Evolutionary conservation across 2,329 filamentous ascomycete species (phyloP).

Genomic region (Rosellinia necatrix): DNA sequence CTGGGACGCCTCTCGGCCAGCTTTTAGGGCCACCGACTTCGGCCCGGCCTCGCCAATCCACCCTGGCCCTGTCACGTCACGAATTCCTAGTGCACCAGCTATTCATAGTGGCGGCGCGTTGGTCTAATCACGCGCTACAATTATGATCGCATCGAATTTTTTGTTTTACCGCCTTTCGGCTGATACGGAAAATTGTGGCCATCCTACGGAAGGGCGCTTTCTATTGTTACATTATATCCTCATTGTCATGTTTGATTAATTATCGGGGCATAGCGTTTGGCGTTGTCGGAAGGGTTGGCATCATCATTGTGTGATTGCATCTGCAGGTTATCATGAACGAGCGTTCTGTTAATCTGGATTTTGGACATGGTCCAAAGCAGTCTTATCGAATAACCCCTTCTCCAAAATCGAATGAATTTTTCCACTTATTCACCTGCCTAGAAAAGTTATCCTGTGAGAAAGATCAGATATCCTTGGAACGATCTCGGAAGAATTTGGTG

Average conservation of each 20-base stretch:
- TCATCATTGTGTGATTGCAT: slow-evolving; percentile 28
- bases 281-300: slow-evolving; percentile 36
- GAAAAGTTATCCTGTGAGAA: neutral
- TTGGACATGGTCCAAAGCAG: slow-evolving; percentile 7
- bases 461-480: slow-evolving; percentile 4
- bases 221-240: slow-evolving; percentile 33
- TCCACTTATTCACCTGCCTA: neutral
- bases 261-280: slow-evolving; percentile 43
- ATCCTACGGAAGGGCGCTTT: slow-evolving; percentile 21
- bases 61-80: slow-evolving; percentile 43
- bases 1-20: slow-evolving; percentile 55
- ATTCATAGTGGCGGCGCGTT: slow-evolving; percentile 59
- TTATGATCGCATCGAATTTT: slow-evolving; percentile 20
- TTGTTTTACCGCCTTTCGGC: slow-evolving; percentile 14
- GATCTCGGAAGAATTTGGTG: slow-evolving; percentile 5
- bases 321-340: slow-evolving; percentile 25
- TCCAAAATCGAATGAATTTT: slow-evolving; percentile 9
- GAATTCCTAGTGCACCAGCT: slow-evolving; percentile 49
- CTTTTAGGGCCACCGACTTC: slow-evolving; percentile 48
- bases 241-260: slow-evolving; percentile 32
- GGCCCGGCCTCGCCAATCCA: slow-evolving; percentile 44
- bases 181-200: slow-evolving; percentile 19
- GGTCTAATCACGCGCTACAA: slow-evolving; percentile 44
- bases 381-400: neutral
- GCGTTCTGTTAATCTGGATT: neutral